phyloP scores from a whole-genome alignment of 805 yeast genomes.

The Dipodascus albidus region DNA sequence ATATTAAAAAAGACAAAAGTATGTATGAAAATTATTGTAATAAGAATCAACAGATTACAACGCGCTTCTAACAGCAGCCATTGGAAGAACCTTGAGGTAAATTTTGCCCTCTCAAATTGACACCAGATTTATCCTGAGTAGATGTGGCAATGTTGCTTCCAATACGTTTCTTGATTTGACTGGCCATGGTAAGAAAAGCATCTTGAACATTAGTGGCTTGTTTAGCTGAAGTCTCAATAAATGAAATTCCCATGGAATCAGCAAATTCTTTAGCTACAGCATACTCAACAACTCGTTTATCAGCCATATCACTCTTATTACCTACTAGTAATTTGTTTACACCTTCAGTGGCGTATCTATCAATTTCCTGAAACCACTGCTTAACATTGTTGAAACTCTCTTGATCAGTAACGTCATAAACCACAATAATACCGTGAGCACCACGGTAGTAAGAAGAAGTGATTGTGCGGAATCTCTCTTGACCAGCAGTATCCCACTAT shows the following conservation, averaged over 20 bases:
- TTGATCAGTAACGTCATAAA: conserved; percentile 95
- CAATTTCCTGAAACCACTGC: conserved; percentile 98
- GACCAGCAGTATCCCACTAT: conserved; percentile 97
- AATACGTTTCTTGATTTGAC: conserved; percentile 95
- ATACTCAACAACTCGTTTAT: conserved; percentile 90
- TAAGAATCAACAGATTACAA: conserved; percentile 1
- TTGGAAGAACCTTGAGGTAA: conserved; percentile 29
- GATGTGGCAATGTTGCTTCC: conserved; percentile 31
- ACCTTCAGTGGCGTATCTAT: conserved; percentile 95
- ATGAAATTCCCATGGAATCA: conserved; percentile 86
- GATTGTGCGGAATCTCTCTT: conserved; percentile 95
- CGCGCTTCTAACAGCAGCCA: conserved; percentile 28
- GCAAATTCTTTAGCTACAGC: conserved; percentile 97
- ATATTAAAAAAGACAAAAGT: neutral
- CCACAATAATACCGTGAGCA: conserved; percentile 96
- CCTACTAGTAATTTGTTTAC: conserved; percentile 94
- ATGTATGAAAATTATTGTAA: neutral
- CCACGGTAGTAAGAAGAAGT: conserved; percentile 97
- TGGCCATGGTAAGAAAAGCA: conserved; percentile 97
- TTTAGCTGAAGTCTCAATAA: conserved; percentile 92
- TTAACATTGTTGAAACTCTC: conserved; percentile 79
- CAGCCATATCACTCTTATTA: conserved; percentile 88
- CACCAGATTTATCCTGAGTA: conserved; percentile 29
- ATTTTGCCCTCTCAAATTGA: conserved; percentile 30
- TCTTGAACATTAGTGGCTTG: conserved; percentile 95